phyloP scores from a whole-genome alignment of 208 protist genomes.

The Leishmania amazonensis region DNA sequence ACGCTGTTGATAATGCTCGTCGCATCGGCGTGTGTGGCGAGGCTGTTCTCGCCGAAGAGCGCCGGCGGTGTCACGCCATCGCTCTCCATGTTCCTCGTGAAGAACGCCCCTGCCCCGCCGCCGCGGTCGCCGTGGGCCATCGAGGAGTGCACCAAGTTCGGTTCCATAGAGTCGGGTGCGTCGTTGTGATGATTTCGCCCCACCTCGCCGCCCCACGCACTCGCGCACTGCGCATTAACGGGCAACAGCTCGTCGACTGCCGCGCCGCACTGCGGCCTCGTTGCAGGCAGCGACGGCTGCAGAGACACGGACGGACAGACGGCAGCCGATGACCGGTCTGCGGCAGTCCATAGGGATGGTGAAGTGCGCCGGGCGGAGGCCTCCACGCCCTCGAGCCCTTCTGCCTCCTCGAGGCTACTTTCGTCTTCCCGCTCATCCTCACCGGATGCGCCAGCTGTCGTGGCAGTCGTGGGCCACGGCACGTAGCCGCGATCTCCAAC shows the following conservation, averaged over 20 bases:
- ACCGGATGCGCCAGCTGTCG: slow-evolving; percentile 1
- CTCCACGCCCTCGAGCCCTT: neutral
- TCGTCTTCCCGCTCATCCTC: slow-evolving; percentile 19
- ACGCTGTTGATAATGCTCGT: slow-evolving; percentile 50
- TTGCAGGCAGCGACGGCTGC: neutral
- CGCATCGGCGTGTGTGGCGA: slow-evolving; percentile 41
- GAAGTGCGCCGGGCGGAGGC: neutral
- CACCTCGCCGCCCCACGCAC: neutral
- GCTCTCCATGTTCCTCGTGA: slow-evolving; percentile 15
- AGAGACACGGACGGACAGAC: neutral
- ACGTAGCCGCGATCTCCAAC: slow-evolving; percentile 73
- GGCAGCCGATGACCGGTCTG: neutral
- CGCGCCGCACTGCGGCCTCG: neutral
- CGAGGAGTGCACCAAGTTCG: neutral
- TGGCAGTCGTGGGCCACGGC: slow-evolving; percentile 30
- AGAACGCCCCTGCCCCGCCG: neutral
- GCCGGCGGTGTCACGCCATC: slow-evolving; percentile 10
- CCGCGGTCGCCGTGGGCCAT: neutral
- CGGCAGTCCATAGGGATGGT: neutral
- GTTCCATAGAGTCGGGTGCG: neutral
- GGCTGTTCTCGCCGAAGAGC: slow-evolving; percentile 19
- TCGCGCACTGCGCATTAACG: too few relatives aligned
- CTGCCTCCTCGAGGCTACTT: neutral
- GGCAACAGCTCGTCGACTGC: neutral
- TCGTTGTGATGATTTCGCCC: too few relatives aligned